Conservation (phyloP, 2,329 filamentous ascomycete species). For the Gyromitra esculenta region DNA sequence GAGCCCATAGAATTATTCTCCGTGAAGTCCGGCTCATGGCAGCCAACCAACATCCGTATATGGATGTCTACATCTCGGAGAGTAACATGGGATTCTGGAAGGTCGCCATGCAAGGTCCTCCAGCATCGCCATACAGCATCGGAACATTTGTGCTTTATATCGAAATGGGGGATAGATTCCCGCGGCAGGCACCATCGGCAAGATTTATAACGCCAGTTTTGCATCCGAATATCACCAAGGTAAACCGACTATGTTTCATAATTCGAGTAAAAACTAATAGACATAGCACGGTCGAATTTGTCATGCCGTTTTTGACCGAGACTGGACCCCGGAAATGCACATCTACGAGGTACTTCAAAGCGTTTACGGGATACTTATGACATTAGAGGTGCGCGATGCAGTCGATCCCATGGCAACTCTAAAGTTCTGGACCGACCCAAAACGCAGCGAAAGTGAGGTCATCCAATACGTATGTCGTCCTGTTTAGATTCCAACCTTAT, state of each 20-base stretch:
- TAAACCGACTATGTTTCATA: not conserved
- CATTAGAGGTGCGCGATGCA: slow-evolving; percentile 19
- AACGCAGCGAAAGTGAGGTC: not conserved
- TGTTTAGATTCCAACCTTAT: not conserved
- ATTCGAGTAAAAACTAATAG: not conserved
- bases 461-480: slow-evolving; percentile 9
- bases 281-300: slow-evolving; percentile 24
- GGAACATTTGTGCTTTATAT: slow-evolving; percentile 14
- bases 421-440: slow-evolving; percentile 24
- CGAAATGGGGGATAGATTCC: slow-evolving; percentile 23
- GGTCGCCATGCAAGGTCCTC: slow-evolving; percentile 28
- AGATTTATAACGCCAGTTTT: slow-evolving; percentile 21
- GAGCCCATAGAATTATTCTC: slow-evolving; percentile 9
- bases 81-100: slow-evolving; percentile 34
- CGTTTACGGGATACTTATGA: slow-evolving; percentile 23
- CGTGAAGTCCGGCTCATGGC: slow-evolving; percentile 21
- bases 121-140: not conserved
- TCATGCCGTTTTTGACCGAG: slow-evolving; percentile 18
- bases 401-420: slow-evolving; percentile 22
- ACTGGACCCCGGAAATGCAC: slow-evolving; percentile 28
- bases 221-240: slow-evolving; percentile 30
- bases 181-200: slow-evolving; percentile 19
- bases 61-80: slow-evolving; percentile 29
- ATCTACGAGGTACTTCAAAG: slow-evolving; percentile 19
- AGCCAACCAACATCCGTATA: slow-evolving; percentile 25